phyloP scores from a whole-genome alignment of 257 asterid genomes.

The Nemophila menziesii region DNA sequence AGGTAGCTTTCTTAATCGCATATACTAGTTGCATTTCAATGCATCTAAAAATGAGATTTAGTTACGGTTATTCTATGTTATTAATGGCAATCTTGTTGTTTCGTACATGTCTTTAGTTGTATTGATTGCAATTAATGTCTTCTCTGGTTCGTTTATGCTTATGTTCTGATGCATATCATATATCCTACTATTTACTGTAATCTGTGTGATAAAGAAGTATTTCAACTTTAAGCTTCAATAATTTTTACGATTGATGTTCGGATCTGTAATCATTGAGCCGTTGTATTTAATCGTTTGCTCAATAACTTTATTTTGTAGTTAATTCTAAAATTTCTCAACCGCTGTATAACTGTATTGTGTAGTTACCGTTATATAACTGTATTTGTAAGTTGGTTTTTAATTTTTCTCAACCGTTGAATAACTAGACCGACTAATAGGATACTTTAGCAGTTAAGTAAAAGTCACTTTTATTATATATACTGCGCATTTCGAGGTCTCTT shows the following conservation, averaged over 20 bases:
- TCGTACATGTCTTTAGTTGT: neutral
- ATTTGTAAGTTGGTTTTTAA: too few relatives aligned
- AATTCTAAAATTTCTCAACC: neutral
- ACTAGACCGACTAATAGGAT: too few relatives aligned
- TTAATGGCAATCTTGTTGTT: neutral
- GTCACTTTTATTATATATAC: too few relatives aligned
- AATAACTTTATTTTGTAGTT: too few relatives aligned
- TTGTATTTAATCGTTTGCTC: neutral
- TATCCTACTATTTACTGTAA: neutral
- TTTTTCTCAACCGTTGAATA: neutral
- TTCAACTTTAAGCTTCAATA: too few relatives aligned
- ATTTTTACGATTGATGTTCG: too few relatives aligned
- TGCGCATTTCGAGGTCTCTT: too few relatives aligned
- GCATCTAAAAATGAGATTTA: neutral
- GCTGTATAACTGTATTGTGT: neutral
- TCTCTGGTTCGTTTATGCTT: neutral
- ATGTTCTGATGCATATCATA: neutral
- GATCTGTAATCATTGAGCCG: too few relatives aligned
- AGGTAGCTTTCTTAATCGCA: constrained; percentile 31
- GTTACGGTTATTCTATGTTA: neutral
- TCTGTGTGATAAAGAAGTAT: neutral
- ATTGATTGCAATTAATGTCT: neutral
- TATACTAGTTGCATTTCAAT: neutral
- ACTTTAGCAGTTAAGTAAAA: too few relatives aligned
- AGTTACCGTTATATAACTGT: too few relatives aligned